Percentiles rank a stretch among this genome's conserved stretches.
Conservation (phyloP, 768 basidiomycete species). For the Mycena pura region DNA sequence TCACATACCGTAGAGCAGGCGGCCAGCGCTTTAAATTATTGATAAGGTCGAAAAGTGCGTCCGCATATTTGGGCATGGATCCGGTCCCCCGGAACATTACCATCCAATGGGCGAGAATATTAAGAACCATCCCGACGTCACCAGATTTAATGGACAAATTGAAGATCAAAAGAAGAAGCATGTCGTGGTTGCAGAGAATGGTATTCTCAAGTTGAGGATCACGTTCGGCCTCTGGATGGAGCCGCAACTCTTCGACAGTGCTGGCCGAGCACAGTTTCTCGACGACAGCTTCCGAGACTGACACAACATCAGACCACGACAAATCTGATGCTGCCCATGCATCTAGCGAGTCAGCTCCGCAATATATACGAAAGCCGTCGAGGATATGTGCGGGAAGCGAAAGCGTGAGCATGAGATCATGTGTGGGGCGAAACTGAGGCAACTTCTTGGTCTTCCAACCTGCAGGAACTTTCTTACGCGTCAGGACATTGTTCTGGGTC, state of each 20-base stretch:
- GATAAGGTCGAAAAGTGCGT: slow-evolving; percentile 20
- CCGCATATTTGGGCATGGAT: slow-evolving; percentile 33
- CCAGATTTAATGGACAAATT: slow-evolving; percentile 28
- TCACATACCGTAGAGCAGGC: slow-evolving; percentile 10
- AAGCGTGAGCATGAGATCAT: slow-evolving; percentile 16
- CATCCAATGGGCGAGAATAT: slow-evolving; percentile 28
- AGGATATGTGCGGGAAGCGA: too few relatives aligned
- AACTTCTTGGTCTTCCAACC: slow-evolving; percentile 24
- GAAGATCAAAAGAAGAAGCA: slow-evolving; percentile 22
- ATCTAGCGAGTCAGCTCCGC: background rate
- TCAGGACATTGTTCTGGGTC: slow-evolving; percentile 12
- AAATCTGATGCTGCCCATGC: background rate
- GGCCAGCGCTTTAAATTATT: slow-evolving; percentile 2
- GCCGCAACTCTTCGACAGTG: slow-evolving; percentile 2
- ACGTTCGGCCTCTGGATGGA: background rate
- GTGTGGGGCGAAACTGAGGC: slow-evolving; percentile 2
- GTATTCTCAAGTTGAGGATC: too few relatives aligned
- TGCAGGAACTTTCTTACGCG: background rate
- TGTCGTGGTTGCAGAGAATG: slow-evolving; percentile 31
- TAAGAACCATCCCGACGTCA: slow-evolving; percentile 30
- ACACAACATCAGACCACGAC: background rate
- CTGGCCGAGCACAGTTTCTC: slow-evolving; percentile 14
- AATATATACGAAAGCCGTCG: slow-evolving; percentile 20
- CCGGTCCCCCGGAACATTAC: slow-evolving; percentile 30
- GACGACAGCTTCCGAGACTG: background rate